Evolutionary conservation across 2,329 filamentous ascomycete species (phyloP), one percentile per base, ranked within the genome.

Genomic region (Arachnopeziza araneosa): DNA sequence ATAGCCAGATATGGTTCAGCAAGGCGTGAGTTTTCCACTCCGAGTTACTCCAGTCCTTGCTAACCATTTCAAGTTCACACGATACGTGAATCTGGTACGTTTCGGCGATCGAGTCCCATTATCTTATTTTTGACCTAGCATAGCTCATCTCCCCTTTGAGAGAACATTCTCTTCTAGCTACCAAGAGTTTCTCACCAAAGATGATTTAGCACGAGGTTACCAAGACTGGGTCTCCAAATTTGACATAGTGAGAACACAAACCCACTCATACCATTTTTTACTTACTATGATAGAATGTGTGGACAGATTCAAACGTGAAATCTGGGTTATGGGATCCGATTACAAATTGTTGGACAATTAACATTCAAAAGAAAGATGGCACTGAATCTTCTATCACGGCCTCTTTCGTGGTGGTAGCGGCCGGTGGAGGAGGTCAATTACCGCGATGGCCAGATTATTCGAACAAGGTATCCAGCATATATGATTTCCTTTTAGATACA

Each of bases 1-100:
- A 77, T 83, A 24, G 77, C 77, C 50, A 75, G 85, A 53, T 65
- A 66, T 56, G 57, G 24, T 14, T 63, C 63, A 26, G 55, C 58
- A 22, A 57, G 52, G 54, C 55, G 63, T 65, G 24, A 59, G 59
- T 57, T 54, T 4, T 24, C 24, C 7, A 10, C 17, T 44, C 17
- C 12, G 36, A 44, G 36, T n/a, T n/a, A 44, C 36, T 14, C 36
- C 3, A 14, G 2, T 17, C 36, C 17, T 19, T 7, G 17, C 55
- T 63, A 23, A 60, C 55, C 22, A 2, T 21, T 17, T 30, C 7
- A 14, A 63, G 58, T 65, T 21, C 63, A 65, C 24, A 65, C 61
- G 1, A 50, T 49, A 30, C 24, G 61, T 52, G 62, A 65, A 55
- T 62, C 57, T 58, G 56, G 61, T 59, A 44, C 57, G 56, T 19